Percentiles rank a stretch among this genome's conserved stretches.
phyloP scores from a whole-genome alignment of 345 rosid species.

The Pistacia vera region DNA sequence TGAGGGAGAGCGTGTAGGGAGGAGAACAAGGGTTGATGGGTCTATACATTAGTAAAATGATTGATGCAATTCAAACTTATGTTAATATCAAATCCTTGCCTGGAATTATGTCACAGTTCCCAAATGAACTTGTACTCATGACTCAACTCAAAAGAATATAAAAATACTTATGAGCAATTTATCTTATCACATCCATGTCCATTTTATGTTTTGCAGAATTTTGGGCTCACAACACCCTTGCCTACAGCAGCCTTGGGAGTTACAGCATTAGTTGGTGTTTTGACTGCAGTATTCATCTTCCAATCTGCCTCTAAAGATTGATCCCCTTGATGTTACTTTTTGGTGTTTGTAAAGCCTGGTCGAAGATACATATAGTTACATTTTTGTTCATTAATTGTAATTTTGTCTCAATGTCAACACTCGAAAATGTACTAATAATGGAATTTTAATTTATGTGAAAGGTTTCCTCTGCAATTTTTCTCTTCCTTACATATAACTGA shows the following conservation, averaged over 20 bases:
- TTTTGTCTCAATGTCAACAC: conserved; percentile 2
- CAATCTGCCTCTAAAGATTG: conserved; percentile 80
- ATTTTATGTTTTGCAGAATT: conserved; percentile 61
- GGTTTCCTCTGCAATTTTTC: background rate
- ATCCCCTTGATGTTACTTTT: conserved; percentile 17
- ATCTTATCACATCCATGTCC: conserved; percentile 8
- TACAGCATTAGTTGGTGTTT: conserved; percentile 76
- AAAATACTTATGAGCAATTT: background rate
- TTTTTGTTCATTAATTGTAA: conserved; percentile 18
- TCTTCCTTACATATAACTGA: conserved; percentile 22
- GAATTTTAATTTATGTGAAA: conserved; percentile 9
- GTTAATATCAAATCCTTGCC: background rate
- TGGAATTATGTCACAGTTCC: background rate
- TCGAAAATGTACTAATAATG: conserved; percentile 9
- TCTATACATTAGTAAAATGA: background rate
- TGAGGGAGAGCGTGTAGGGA: too few relatives aligned
- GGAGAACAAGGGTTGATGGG: background rate
- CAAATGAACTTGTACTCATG: background rate
- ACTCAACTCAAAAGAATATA: background rate
- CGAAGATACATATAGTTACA: conserved; percentile 1
- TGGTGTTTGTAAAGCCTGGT: conserved; percentile 27
- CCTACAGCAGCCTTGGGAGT: conserved; percentile 86
- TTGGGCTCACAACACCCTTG: conserved; percentile 74
- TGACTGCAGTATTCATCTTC: conserved; percentile 85
- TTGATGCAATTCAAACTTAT: background rate